Conservation (phyloP, 371 early-diverging fungal genomes). For the Syncephalastrum contaminatum region DNA sequence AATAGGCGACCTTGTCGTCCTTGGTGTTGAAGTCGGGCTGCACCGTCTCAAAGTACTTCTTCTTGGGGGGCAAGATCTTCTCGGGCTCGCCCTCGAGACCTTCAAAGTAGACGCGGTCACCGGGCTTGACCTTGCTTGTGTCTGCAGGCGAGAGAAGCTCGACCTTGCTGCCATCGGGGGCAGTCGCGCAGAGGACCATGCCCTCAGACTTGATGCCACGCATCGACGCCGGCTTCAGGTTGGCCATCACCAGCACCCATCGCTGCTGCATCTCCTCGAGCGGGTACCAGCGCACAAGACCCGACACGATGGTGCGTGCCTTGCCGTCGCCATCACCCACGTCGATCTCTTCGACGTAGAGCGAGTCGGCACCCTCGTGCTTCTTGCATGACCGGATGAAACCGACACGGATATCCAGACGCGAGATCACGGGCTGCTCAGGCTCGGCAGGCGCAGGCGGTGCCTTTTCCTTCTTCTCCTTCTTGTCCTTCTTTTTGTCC, state of each 20-base stretch:
- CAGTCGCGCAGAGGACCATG: conserved; percentile 93
- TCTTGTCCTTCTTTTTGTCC: conserved; percentile 66
- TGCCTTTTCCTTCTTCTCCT: conserved; percentile 50
- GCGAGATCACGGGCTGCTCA: conserved; percentile 67
- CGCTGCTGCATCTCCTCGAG: conserved; percentile 81
- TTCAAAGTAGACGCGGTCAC: conserved; percentile 89
- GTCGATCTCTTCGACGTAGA: conserved; percentile 95
- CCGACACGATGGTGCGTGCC: conserved; percentile 90
- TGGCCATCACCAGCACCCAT: conserved; percentile 51
- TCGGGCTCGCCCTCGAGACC: conserved; percentile 89
- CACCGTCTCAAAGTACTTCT: conserved; percentile 95
- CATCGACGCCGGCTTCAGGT: conserved; percentile 96
- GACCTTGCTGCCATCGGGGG: conserved; percentile 81
- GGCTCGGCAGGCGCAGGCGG: conserved; percentile 47
- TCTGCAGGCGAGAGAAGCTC: conserved; percentile 90
- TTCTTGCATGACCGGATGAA: conserved; percentile 78
- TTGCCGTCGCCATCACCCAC: conserved; percentile 76
- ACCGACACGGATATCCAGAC: conserved; percentile 94
- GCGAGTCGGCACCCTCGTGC: conserved; percentile 91
- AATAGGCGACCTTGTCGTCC: conserved; percentile 76
- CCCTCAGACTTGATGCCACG: conserved; percentile 93
- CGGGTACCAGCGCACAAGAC: conserved; percentile 90
- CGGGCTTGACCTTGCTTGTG: conserved; percentile 77
- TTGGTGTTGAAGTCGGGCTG: conserved; percentile 91
- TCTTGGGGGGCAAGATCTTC: conserved; percentile 92